Conservation (phyloP, 140 eudicot genomes). For the Erigeron philadelphicus region DNA sequence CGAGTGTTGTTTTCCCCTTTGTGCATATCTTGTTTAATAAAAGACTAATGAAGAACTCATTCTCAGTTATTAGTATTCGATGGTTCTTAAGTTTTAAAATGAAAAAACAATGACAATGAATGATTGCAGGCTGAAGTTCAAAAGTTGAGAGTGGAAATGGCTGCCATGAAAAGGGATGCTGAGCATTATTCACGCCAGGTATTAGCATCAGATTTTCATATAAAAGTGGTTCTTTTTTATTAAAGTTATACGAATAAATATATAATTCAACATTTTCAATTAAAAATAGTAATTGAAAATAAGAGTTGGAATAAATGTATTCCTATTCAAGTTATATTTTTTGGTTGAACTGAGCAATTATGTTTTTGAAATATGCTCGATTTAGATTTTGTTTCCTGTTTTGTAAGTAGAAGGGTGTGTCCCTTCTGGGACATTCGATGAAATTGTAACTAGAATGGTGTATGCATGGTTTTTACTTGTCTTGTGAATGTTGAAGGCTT, state of each 20-base stretch:
- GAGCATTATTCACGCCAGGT: slow-evolving; percentile 99
- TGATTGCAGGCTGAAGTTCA: slow-evolving; percentile 81
- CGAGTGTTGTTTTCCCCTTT: not conserved
- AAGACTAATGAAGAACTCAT: slow-evolving; percentile 1
- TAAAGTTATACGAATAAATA: not conserved
- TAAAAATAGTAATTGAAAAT: not conserved
- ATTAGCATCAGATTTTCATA: slow-evolving; percentile 18
- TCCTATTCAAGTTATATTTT: slow-evolving; percentile 2
- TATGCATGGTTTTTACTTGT: not conserved
- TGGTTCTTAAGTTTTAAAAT: slow-evolving; percentile 17
- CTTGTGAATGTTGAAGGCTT: not conserved
- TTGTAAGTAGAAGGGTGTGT: not conserved
- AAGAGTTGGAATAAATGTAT: not conserved
- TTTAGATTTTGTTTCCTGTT: slow-evolving; percentile 6
- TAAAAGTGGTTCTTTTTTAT: not conserved
- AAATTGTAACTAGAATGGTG: not conserved
- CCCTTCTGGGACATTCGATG: no score
- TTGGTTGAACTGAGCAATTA: slow-evolving; percentile 5
- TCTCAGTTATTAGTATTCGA: not conserved
- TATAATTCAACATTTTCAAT: not conserved
- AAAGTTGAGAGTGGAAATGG: slow-evolving; percentile 94
- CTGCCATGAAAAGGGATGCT: slow-evolving; percentile 99
- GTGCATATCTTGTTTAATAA: slow-evolving; percentile 7
- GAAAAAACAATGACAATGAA: slow-evolving; percentile 6
- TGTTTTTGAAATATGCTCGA: not conserved